These are phyloP conservation scores for Plasmodium knowlesi DNA, from an alignment of 169 alveolate species.

Conservation along the genomic window DNA sequence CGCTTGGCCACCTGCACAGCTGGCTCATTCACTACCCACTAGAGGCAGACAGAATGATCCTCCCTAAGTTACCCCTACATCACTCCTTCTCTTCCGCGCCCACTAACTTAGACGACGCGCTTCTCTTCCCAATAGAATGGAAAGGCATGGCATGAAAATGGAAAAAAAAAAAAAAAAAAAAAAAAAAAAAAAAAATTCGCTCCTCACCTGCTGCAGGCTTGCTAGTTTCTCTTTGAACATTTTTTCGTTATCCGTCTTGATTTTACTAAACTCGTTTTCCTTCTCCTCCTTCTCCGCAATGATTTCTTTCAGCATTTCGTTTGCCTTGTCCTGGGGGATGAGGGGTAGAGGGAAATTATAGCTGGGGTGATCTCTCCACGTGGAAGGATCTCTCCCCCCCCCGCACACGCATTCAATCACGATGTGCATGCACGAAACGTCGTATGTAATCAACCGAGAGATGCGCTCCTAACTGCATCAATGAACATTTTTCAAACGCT, in stretches of 20 bases:
- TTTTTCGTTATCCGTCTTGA: constrained; percentile 63
- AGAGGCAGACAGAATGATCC: background rate
- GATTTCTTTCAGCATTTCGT: constrained; percentile 54
- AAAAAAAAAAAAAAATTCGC: background rate
- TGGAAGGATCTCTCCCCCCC: background rate
- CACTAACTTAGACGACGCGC: background rate
- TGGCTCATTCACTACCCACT: background rate
- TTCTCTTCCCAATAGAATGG: background rate
- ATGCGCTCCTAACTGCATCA: background rate
- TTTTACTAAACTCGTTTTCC: constrained; percentile 37
- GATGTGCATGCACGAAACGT: background rate
- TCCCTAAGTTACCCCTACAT: background rate
- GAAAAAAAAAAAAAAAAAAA: background rate
- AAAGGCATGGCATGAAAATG: background rate
- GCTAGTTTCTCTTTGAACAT: constrained; percentile 43
- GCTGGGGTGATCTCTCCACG: background rate
- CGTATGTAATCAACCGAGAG: background rate
- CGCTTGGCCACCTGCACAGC: background rate
- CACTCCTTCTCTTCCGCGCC: background rate
- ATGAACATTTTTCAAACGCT: background rate
- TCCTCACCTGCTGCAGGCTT: constrained; percentile 44
- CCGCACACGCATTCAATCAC: background rate
- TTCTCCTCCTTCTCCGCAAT: constrained; percentile 47
- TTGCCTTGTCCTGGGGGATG: constrained; percentile 20
- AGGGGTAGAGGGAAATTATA: background rate